A percentile compares a stretch with the other conserved stretches of the same genome.
Evolutionary conservation across 331 rosid species (phyloP).

Genomic region (Telfairia occidentalis): DNA sequence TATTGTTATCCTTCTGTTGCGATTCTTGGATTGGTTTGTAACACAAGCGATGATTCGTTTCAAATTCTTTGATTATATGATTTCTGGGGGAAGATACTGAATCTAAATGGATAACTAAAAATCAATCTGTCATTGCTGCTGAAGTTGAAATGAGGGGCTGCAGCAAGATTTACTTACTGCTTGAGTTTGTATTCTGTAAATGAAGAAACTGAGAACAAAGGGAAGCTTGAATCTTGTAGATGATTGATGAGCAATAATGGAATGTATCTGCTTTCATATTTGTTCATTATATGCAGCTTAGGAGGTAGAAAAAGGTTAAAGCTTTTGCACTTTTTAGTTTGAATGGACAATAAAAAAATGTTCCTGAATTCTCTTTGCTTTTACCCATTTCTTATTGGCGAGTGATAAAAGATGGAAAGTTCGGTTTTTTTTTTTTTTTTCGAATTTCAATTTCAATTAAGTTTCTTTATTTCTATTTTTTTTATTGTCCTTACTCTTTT

Average conservation of each 20-base stretch:
- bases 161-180: background rate
- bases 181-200: background rate
- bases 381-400: background rate
- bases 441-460: background rate
- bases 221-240: background rate
- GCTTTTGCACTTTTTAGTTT: background rate
- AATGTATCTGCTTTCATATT: background rate
- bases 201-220: background rate
- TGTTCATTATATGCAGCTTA: background rate
- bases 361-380: background rate
- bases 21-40: background rate
- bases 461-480: background rate
- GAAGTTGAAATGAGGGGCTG: background rate
- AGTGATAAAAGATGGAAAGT: background rate
- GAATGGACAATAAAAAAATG: background rate
- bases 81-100: background rate
- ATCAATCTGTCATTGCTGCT: background rate
- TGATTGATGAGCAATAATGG: background rate
- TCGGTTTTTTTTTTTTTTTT: background rate
- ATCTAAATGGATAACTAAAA: background rate
- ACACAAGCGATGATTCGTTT: background rate
- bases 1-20: background rate
- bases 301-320: background rate
- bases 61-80: background rate
- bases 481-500: no score